A percentile compares a stretch with the other conserved stretches of the same genome.
Evolutionary conservation across 306 rosid species (phyloP).

Genomic region (Malus orientalis): DNA sequence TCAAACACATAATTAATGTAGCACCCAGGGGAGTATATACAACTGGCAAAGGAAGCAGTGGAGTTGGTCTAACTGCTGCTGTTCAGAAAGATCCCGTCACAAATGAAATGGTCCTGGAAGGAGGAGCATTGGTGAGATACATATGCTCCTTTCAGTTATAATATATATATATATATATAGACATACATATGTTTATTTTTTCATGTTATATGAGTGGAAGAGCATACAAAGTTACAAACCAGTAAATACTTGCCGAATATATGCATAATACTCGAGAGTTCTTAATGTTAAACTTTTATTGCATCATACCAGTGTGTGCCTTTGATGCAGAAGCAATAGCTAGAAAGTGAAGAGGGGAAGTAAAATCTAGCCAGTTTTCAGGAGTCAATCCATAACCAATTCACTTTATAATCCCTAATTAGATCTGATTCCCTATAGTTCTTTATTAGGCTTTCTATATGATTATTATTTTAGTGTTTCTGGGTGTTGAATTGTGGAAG

Average conservation of each 20-base stretch:
- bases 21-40: conserved; percentile 98
- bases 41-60: conserved; percentile 98
- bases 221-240: not conserved
- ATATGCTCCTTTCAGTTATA: not conserved
- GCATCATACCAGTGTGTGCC: not conserved
- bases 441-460: not conserved
- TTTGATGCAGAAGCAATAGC: not conserved
- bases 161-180: not conserved
- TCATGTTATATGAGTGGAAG: not conserved
- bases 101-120: conserved; percentile 97
- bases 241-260: not conserved
- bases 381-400: not conserved
- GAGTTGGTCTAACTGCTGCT: conserved; percentile 98
- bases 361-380: not conserved
- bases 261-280: not conserved
- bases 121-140: conserved; percentile 92
- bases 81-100: conserved; percentile 98
- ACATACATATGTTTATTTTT: not conserved
- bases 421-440: not conserved
- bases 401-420: not conserved
- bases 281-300: not conserved
- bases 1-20: conserved; percentile 85
- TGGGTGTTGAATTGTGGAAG: conserved; percentile 11
- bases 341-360: not conserved
- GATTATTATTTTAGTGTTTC: conserved; percentile 9